Evolutionary conservation across 306 rosid species (phyloP).

Genomic region (barrel medic (Medicago truncatula)): DNA sequence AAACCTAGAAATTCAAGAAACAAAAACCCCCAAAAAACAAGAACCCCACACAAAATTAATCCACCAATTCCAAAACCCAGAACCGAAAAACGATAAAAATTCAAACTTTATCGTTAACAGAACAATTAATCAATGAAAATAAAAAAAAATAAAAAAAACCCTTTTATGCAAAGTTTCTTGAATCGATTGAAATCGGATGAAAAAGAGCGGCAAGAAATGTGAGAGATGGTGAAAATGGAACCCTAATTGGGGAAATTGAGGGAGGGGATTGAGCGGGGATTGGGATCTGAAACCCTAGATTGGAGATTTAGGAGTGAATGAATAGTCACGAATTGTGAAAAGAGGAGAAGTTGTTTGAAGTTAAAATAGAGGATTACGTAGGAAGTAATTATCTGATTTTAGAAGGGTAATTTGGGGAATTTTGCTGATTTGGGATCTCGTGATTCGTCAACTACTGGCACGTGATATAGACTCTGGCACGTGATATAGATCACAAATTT

Average conservation of each 20-base stretch:
- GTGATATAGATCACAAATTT: too few species aligned
- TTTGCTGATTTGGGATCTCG: background rate
- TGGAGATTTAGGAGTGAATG: slow-evolving; percentile 39
- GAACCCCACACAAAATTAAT: background rate
- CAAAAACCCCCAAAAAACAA: background rate
- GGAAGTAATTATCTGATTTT: slow-evolving; percentile 12
- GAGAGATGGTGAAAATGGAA: background rate
- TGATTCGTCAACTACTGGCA: slow-evolving; percentile 11
- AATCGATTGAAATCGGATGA: slow-evolving; percentile 41
- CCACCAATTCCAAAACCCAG: slow-evolving; percentile 4
- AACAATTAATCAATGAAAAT: slow-evolving; percentile 11
- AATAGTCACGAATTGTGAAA: slow-evolving; percentile 44
- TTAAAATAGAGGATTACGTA: slow-evolving; percentile 9
- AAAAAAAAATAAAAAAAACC: background rate
- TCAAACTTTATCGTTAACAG: background rate
- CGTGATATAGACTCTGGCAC: background rate
- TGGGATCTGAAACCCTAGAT: slow-evolving; percentile 64
- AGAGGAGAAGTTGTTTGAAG: background rate
- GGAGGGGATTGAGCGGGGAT: background rate
- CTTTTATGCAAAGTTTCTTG: slow-evolving; percentile 1
- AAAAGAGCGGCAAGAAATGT: background rate
- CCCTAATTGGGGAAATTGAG: slow-evolving; percentile 10
- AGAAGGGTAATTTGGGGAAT: slow-evolving; percentile 7
- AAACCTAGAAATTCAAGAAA: slow-evolving; percentile 2
- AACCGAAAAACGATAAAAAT: background rate